Evolutionary conservation across 164 flowering plant species (phyloP), one percentile per base, ranked within the genome.

Genomic region (Litsea cubeba): DNA sequence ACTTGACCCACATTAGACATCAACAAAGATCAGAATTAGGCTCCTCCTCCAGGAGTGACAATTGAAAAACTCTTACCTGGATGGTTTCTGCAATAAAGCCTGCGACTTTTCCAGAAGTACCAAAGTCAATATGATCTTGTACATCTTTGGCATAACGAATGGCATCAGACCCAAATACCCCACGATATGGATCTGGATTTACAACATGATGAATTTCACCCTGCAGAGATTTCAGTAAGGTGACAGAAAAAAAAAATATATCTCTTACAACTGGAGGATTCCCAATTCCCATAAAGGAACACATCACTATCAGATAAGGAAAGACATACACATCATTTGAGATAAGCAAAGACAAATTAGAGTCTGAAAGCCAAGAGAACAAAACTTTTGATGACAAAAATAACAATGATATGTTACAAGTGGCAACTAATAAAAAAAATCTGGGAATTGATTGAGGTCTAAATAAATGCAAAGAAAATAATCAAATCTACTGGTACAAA

Each of bases 51-150:
- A 12, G 24, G 25, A 26, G 20, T 8, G 7, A 68, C 46, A 35
- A 35, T 6, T 12, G 18, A 14, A 32, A 68, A 67, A 74, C 24
- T 62, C 74, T 50, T 69, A 90, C 99, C 97, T 95, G 99, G 79
- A 95, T 88, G 71, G 99, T 93, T 85, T 95, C 99, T 70, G 99
- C 89, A 79, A 95, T 92, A 83, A 95, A 95, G 62, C 99, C 99
- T 77, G 97, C 99, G 72, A 95, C 90, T 77, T 83, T 90, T 74
- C 99, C 99, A 26, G 97, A 85, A 72, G 92, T 92, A 4, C 99
- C 98, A 85, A 76, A 93, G 75, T 91, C 91, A 77, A 95, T 91
- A 80, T 91, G 97, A 78, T 95, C 99, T 85, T 92, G 93, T 32
- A 95, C 87, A 78, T 95, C 99, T 81, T 87, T 86, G 12, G 92